Percentiles rank a stretch among this genome's conserved stretches.
phyloP scores from a whole-genome alignment of 2,329 filamentous ascomycete species.

The Penicillium capsulatum region DNA sequence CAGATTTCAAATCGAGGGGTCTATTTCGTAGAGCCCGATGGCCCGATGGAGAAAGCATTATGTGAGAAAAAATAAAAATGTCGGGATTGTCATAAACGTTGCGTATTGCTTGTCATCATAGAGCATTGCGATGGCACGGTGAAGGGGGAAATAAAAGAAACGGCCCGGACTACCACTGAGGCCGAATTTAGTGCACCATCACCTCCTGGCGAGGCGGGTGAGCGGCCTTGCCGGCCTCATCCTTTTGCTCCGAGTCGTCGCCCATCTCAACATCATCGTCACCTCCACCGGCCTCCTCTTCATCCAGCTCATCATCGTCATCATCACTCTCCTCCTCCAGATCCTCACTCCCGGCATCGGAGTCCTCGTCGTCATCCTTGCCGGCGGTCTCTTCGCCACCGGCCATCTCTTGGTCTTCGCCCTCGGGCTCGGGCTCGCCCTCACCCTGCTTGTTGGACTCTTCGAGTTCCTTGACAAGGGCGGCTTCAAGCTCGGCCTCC shows the following conservation, averaged over 20 bases:
- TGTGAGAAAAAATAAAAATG: constrained; percentile 14
- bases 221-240: constrained; percentile 29
- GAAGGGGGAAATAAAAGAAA: constrained; percentile 6
- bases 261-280: constrained; percentile 57
- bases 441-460: constrained; percentile 44
- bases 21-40: constrained; percentile 28
- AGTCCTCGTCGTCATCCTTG: constrained; percentile 52
- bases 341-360: constrained; percentile 73
- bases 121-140: constrained; percentile 22
- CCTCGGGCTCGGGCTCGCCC: constrained; percentile 24
- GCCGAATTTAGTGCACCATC: constrained; percentile 44
- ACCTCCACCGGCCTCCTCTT: constrained; percentile 57
- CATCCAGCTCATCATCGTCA: constrained; percentile 65
- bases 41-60: constrained; percentile 14
- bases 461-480: constrained; percentile 51
- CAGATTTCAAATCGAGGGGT: constrained; percentile 9
- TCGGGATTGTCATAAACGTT: constrained; percentile 27
- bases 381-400: constrained; percentile 57
- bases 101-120: constrained; percentile 29
- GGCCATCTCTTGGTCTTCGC: constrained; percentile 71
- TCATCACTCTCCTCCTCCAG: constrained; percentile 73
- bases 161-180: neutral
- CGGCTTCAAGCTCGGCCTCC: constrained; percentile 70
- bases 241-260: constrained; percentile 47
- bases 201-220: constrained; percentile 40